Evolutionary conservation across 306 rosid genomes (phyloP).

Genomic region (Lathyrus oleraceus): DNA sequence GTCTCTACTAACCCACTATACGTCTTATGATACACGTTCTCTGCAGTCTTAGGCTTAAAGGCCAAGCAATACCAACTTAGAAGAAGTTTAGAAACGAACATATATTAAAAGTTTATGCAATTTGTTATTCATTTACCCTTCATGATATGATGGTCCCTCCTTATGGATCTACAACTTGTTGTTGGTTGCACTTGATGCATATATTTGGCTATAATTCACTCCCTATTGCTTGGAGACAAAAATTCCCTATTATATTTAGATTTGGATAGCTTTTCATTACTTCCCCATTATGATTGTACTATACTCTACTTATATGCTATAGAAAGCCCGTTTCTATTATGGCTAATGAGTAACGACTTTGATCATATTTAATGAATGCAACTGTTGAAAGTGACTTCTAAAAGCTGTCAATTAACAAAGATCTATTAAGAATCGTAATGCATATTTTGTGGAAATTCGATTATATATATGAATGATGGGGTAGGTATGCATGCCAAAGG

Average conservation of each 20-base stretch:
- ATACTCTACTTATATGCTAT: background rate
- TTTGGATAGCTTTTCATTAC: slow-evolving; percentile 8
- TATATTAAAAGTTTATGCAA: background rate
- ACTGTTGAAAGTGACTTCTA: slow-evolving; percentile 8
- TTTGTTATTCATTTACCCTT: slow-evolving; percentile 3
- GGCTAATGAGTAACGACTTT: slow-evolving; percentile 11
- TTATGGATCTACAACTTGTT: slow-evolving; percentile 12
- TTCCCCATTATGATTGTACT: background rate
- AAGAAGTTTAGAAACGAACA: slow-evolving; percentile 18
- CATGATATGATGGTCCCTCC: slow-evolving; percentile 27
- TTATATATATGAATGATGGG: background rate
- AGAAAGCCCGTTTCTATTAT: slow-evolving; percentile 4
- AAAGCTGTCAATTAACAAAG: slow-evolving; percentile 16
- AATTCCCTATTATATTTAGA: background rate
- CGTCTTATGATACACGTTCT: slow-evolving; percentile 34
- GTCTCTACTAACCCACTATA: slow-evolving; percentile 26
- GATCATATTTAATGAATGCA: background rate
- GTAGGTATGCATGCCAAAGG: background rate
- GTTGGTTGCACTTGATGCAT: slow-evolving; percentile 27
- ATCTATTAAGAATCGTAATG: background rate
- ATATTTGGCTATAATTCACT: slow-evolving; percentile 6
- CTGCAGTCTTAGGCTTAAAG: slow-evolving; percentile 48
- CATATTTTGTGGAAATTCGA: background rate
- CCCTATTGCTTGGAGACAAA: slow-evolving; percentile 20
- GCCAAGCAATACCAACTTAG: slow-evolving; percentile 47